Base-by-base conservation (phyloP, 2,329 filamentous ascomycete genomes). In the Talaromyces rugulosus region DNA sequence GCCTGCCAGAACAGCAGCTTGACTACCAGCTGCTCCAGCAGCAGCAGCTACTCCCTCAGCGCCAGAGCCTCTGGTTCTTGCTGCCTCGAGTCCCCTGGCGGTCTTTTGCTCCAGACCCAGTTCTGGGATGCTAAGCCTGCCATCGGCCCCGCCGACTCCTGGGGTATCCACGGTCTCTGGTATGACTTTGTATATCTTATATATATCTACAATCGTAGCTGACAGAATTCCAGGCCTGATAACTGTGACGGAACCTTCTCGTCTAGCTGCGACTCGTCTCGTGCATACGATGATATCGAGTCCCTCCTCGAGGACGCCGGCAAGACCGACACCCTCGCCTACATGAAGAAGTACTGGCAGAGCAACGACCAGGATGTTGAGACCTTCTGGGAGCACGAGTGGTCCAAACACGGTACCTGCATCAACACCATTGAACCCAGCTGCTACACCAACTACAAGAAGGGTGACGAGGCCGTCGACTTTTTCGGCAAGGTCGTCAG, bases 401-500 rank as follows among this genome's bases (percentile, higher is more conserved):
- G 87, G 84, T 81, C 82, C 72, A 90, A 89, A 73, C 88, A 91
- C 72, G 89, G 85, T 34, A 90, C 88, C 12, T 91, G 89, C 76
- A 86, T 91, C 69, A 87, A 85, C 70, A 91, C 89, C 0, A 82
- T 91, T 53, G 77, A 87, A 2, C 83, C 87, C 0, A 70, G 76
- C 23, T 91, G 89, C 80, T 91, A 90, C 76, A 77, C 78, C 42
- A 76, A 82, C 61, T 83, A 84, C 68, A 73, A 77, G 34, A 69
- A 82, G 0, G 83, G 83, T 52, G 77, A 86, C 65, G 85, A 87
- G 72, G 83, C 86, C 1, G 82, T 82, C 9, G 82, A 83, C 62
- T 87, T 80, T 74, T 85, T 87, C 72, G 74, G 83, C 65, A 81
- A 80, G 64, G 74, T 81, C 0, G 83, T 86, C 2, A 74, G 80